Evolutionary conservation across 345 rosid species (phyloP).

Genomic region (Corymbia maculata): DNA sequence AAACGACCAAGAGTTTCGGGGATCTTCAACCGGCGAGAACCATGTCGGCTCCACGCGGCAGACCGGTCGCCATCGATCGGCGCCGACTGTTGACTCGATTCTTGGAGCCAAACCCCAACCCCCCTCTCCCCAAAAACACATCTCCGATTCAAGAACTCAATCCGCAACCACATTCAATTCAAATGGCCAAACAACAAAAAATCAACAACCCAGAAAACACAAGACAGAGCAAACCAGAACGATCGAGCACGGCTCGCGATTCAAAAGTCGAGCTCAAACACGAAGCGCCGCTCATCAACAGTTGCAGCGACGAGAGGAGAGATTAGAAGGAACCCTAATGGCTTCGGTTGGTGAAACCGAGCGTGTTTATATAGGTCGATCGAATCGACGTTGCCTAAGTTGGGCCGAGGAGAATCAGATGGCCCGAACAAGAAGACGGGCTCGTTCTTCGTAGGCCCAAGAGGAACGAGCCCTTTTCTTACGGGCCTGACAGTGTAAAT

Average conservation of each 20-base stretch:
- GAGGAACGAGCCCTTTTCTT: not conserved
- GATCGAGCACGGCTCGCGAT: too few species aligned
- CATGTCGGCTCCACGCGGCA: conserved; percentile 25
- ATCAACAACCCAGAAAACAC: not conserved
- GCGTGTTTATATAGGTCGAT: not conserved
- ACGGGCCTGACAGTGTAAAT: not conserved
- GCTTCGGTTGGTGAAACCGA: not conserved
- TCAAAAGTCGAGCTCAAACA: not conserved
- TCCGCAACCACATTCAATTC: not conserved
- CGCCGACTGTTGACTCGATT: conserved; percentile 16
- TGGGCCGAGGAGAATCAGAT: not conserved
- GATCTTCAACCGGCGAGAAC: conserved; percentile 1
- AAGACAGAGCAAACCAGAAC: not conserved
- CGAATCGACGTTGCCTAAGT: not conserved
- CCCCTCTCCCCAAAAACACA: not conserved
- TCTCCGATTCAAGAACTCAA: not conserved
- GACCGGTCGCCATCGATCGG: conserved; percentile 12
- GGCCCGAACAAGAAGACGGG: not conserved
- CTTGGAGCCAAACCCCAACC: conserved; percentile 1
- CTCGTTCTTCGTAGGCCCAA: not conserved
- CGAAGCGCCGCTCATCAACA: not conserved
- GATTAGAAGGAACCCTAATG: not conserved
- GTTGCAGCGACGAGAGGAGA: not conserved
- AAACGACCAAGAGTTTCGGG: not conserved
- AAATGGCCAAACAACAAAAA: not conserved